These are phyloP conservation scores for Sarocladiaceae sp. DNA, from an alignment of 2,329 filamentous ascomycete species.

Conservation along the genomic window DNA sequence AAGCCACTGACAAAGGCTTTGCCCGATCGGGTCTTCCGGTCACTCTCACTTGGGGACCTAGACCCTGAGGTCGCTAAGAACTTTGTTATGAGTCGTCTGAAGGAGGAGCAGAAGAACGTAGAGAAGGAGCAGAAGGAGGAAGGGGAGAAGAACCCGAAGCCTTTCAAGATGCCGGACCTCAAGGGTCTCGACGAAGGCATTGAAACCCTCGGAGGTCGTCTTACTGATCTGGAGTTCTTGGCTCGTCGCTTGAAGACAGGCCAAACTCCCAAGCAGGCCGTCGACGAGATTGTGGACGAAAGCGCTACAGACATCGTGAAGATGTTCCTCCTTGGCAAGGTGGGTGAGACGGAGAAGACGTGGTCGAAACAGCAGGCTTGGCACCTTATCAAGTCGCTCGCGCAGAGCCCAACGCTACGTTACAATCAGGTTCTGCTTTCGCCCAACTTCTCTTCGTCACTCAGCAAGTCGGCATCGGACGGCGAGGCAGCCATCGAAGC, in stretches of 20 bases:
- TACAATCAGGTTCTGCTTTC: slow-evolving; percentile 85
- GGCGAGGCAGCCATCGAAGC: slow-evolving; percentile 75
- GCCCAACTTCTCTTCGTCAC: slow-evolving; percentile 64
- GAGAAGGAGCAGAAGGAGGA: slow-evolving; percentile 22
- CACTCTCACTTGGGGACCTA: slow-evolving; percentile 81
- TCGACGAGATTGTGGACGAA: slow-evolving; percentile 84
- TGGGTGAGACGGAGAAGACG: slow-evolving; percentile 45
- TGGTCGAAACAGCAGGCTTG: slow-evolving; percentile 89
- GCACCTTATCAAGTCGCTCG: slow-evolving; percentile 77
- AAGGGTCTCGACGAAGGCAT: slow-evolving; percentile 78
- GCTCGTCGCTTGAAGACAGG: slow-evolving; percentile 85
- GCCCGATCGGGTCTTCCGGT: slow-evolving; percentile 85
- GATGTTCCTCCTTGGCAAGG: slow-evolving; percentile 75
- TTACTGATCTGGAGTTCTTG: slow-evolving; percentile 94
- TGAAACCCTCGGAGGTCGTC: slow-evolving; percentile 75
- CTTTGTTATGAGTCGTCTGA: slow-evolving; percentile 81
- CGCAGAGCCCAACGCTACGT: slow-evolving; percentile 61
- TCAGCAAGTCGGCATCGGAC: slow-evolving; percentile 42
- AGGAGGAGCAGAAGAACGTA: slow-evolving; percentile 35
- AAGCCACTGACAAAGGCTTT: slow-evolving; percentile 84
- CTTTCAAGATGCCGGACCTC: slow-evolving; percentile 41
- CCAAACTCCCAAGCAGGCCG: slow-evolving; percentile 74
- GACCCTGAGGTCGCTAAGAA: slow-evolving; percentile 81
- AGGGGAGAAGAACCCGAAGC: slow-evolving; percentile 20
- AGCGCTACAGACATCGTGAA: slow-evolving; percentile 87